These are phyloP conservation scores for Dissophora ornata DNA, from an alignment of 192 early-diverging fungal genomes.

Conservation along the genomic window DNA sequence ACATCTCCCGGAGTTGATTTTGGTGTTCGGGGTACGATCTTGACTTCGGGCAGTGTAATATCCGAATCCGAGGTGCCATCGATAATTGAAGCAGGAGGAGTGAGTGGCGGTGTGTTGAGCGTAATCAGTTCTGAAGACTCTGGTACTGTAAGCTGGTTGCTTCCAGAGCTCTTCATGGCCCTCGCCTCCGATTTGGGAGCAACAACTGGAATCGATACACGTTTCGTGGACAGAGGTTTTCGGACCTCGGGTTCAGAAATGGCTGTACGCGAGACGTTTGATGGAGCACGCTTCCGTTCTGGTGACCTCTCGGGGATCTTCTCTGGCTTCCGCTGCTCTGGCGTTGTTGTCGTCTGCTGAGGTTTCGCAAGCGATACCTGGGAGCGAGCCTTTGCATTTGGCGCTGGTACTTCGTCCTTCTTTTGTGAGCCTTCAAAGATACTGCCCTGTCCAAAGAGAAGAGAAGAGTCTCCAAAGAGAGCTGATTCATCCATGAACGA, in stretches of 20 bases:
- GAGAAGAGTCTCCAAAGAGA: conserved; percentile 30
- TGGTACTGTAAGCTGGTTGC: not conserved
- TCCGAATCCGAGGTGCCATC: conserved; percentile 46
- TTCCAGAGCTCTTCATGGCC: conserved; percentile 3
- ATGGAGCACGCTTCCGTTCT: not conserved
- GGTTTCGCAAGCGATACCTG: not conserved
- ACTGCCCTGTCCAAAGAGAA: conserved; percentile 25
- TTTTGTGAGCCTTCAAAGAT: conserved; percentile 14
- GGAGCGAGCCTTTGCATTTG: not conserved
- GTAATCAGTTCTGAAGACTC: not conserved
- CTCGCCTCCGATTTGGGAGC: conserved; percentile 41
- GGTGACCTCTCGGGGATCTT: not conserved
- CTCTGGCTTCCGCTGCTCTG: not conserved
- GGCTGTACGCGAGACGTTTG: not conserved
- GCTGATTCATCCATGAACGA: conserved; percentile 22
- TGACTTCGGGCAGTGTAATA: conserved; percentile 17
- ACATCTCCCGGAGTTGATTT: not conserved
- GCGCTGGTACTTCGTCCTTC: conserved; percentile 1
- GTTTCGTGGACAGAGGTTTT: conserved; percentile 8
- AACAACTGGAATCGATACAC: conserved; percentile 40
- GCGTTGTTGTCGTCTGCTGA: not conserved
- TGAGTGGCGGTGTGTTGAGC: conserved; percentile 37
- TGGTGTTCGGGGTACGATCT: conserved; percentile 11
- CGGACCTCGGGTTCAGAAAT: conserved; percentile 9
- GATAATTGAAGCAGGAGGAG: conserved; percentile 32